Conservation (phyloP, 1,139 yeast species). For the Suhomyces anneliseae region DNA sequence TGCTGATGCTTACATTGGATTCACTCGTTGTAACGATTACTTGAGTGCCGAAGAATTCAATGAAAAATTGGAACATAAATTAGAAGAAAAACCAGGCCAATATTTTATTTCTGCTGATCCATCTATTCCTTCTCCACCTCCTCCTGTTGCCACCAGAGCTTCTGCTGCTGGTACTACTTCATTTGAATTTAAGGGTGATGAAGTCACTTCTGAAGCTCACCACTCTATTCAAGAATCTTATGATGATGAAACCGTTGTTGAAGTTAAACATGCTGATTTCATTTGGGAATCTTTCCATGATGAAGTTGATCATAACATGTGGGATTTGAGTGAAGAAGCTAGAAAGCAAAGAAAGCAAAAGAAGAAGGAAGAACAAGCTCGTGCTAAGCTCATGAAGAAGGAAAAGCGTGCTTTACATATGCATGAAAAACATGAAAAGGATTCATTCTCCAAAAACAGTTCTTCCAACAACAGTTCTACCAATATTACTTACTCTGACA, state of each 20-base stretch:
- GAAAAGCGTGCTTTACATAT: conserved; percentile 16
- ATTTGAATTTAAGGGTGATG: conserved; percentile 3
- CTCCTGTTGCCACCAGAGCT: conserved; percentile 11
- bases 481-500: conserved; percentile 3
- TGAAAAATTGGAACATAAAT: conserved; percentile 22
- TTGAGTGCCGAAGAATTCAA: conserved; percentile 40
- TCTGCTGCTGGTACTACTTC: conserved; percentile 12
- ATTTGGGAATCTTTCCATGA: conserved; percentile 38
- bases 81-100: conserved; percentile 8
- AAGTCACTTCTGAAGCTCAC: background rate
- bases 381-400: conserved; percentile 16
- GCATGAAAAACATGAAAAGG: conserved; percentile 8
- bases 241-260: conserved; percentile 17
- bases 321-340: conserved; percentile 25
- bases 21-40: conserved; percentile 45
- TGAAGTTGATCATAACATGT: conserved; percentile 26
- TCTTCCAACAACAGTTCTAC: conserved; percentile 16
- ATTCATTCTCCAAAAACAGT: conserved; percentile 6
- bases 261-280: conserved; percentile 33
- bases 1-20: conserved; percentile 56
- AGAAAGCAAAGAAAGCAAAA: conserved; percentile 15
- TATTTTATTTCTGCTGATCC: background rate
- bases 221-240: background rate
- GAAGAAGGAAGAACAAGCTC: conserved; percentile 15
- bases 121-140: background rate